Evolutionary conservation across 306 rosid genomes (phyloP), one percentile per base, ranked within the genome.

Genomic region (Dalbergia cultrata): DNA sequence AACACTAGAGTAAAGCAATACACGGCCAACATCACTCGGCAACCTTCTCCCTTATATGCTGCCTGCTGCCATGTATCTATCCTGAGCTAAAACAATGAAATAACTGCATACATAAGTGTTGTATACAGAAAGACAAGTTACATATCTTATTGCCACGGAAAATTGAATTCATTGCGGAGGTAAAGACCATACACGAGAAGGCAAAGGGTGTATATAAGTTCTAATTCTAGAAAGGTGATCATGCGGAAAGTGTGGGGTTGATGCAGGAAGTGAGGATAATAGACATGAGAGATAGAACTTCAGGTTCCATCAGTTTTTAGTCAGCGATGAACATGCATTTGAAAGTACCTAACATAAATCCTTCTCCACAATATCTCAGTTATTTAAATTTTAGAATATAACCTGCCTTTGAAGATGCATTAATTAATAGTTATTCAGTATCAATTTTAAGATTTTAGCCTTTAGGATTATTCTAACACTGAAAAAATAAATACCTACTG

Each of bases 341-440:
- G 22, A 26, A 17, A 54, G 31, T 26, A 26, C 1, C 2, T 26
- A 1, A 26, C 31, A 2, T 2, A 26, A 26, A 26, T 26, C 31
- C 70, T 64, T 37, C 5, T 49, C 5, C 70, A 35, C 70, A 8
- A 35, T 17, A 35, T 17, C 50, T 64, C 19, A 37, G 13, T 64
- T 4, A 8, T 37, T 26, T 63, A 13, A 50, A 50, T 50, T 50
- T 13, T 50, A 50, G 57, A 6, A 50, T 50, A 50, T 50, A 50
- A 50, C 57, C 57, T 50, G 57, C 57, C 14, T 50, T 50, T 50
- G 57, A 50, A 50, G 57, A 50, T 50, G 57, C 57, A 50, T 50
- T 50, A 50, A 50, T 4, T 5, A 50, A 50, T 50, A 50, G 17
- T 50, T 47, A 50, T 50, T 14, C 57, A 50, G 17, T 16, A 50